Base-by-base conservation (phyloP, 2,329 filamentous ascomycete species). In the Xylariaceae sp. region DNA sequence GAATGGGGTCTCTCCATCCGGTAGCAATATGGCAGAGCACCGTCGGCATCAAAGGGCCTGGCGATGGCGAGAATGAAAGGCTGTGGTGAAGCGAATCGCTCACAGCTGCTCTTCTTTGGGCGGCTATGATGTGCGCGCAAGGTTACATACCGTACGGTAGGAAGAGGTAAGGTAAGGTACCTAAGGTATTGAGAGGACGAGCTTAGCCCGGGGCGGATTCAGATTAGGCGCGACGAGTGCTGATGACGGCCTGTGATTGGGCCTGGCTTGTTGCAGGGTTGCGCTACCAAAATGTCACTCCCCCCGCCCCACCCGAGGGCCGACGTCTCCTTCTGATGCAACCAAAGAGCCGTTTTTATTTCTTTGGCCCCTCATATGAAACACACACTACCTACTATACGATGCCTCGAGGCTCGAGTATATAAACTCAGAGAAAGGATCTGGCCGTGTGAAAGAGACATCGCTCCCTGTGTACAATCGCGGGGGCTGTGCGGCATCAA, bases 11-110 rank as follows among this genome's bases (percentile, higher is more conserved):
- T 43, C 16, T 28, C 46, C 42, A 45, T 39, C 10, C 42, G 48
- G 42, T 34, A 41, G 41, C 22, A 13, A 46, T 39, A 38, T 28
- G 17, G 42, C 61, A 65, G 68, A 62, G 67, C 67, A 64, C 61
- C 64, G 63, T 58, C 48, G 55, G 66, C 66, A 50, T 63, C 62
- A 57, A 54, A 54, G 50, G 54, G 55, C 42, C 45, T 52, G 49
- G 60, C 43, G 48, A 54, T 50, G 19, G 51, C 45, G 42, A 18
- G 55, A 66, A 69, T 42, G 65, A 70, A 67, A 69, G 68, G 68
- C 56, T 62, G 49, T 66, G 50, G 56, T 57, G 60, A 65, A 58
- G 64, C 65, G 64, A 66, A 59, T 62, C 60, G 62, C 61, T 52
- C 45, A 38, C 9, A 9, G 34, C 34, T 47, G 45, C 50, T 57